Percentiles rank a stretch among this genome's conserved stretches.
Evolutionary conservation across 768 basidiomycete genomes (phyloP).

Genomic region (Austroboletus eburneus): DNA sequence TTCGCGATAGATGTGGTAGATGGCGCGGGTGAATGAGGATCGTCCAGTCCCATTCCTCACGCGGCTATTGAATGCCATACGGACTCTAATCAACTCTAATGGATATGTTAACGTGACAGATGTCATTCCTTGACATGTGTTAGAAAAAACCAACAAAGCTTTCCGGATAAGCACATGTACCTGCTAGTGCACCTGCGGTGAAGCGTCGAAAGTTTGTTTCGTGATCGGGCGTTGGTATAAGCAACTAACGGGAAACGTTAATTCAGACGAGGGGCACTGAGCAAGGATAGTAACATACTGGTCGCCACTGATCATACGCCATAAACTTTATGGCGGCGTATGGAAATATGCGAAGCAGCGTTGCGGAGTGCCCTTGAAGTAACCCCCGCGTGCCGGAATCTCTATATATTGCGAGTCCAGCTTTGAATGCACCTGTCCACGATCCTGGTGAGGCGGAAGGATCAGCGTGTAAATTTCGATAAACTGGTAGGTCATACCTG

Average conservation of each 20-base stretch:
- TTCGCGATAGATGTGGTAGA: slow-evolving; percentile 70
- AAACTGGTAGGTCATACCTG: slow-evolving; percentile 52
- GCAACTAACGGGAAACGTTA: slow-evolving; percentile 33
- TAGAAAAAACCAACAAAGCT: neutral
- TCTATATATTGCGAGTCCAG: slow-evolving; percentile 66
- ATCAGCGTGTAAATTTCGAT: slow-evolving; percentile 21
- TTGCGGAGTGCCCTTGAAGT: slow-evolving; percentile 95
- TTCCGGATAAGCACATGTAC: slow-evolving; percentile 39
- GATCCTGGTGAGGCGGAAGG: slow-evolving; percentile 50
- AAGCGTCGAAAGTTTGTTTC: slow-evolving; percentile 83
- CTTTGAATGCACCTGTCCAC: slow-evolving; percentile 80
- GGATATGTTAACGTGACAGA: slow-evolving; percentile 95
- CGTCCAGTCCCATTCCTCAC: slow-evolving; percentile 27
- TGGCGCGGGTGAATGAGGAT: slow-evolving; percentile 52
- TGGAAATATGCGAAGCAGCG: slow-evolving; percentile 90
- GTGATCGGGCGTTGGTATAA: slow-evolving; percentile 79
- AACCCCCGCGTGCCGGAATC: slow-evolving; percentile 72
- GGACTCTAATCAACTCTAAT: slow-evolving; percentile 90
- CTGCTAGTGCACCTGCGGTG: slow-evolving; percentile 82
- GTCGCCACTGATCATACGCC: slow-evolving; percentile 86
- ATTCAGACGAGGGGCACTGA: neutral
- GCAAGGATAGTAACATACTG: slow-evolving; percentile 42
- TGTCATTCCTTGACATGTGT: slow-evolving; percentile 55
- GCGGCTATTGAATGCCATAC: slow-evolving; percentile 70
- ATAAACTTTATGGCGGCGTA: slow-evolving; percentile 98